These are phyloP conservation scores for Podila clonocystis DNA, from an alignment of 192 early-diverging fungal species.

Conservation along the genomic window DNA sequence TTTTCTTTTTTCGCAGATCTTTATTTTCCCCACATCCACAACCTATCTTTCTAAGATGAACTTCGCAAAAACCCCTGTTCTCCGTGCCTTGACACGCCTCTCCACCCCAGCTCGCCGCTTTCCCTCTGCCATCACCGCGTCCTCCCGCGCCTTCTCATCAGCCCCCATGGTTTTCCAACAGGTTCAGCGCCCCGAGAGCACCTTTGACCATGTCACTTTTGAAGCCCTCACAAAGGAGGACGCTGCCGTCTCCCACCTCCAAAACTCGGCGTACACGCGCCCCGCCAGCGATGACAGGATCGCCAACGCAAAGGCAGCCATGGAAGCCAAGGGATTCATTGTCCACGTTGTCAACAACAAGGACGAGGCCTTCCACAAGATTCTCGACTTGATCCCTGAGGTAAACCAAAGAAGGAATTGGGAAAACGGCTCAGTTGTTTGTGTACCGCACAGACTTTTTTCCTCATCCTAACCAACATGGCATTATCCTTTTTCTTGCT, in stretches of 20 bases:
- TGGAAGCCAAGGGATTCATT: constrained; percentile 21
- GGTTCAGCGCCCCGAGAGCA: constrained; percentile 10
- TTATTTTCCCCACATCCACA: neutral
- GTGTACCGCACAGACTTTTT: too few relatives aligned
- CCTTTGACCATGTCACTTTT: constrained; percentile 16
- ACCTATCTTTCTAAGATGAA: neutral
- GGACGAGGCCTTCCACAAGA: constrained; percentile 23
- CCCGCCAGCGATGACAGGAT: constrained; percentile 4
- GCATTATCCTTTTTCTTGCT: too few relatives aligned
- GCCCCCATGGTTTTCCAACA: neutral
- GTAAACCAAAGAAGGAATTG: neutral
- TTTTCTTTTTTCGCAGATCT: neutral
- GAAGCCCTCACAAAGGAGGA: constrained; percentile 1
- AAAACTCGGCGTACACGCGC: constrained; percentile 2
- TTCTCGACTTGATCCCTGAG: constrained; percentile 27
- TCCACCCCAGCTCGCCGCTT: too few relatives aligned
- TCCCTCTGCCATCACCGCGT: neutral
- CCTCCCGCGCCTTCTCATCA: neutral
- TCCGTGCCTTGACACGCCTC: constrained; percentile 1
- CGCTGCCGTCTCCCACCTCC: neutral
- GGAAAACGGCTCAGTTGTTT: too few relatives aligned
- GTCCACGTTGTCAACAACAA: constrained; percentile 30
- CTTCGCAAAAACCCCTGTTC: neutral
- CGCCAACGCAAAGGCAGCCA: constrained; percentile 10
- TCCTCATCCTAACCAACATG: too few relatives aligned